These are phyloP conservation scores for Trichocomaceae sp. DNA, from an alignment of 2,329 filamentous ascomycete species.

Conservation along the genomic window DNA sequence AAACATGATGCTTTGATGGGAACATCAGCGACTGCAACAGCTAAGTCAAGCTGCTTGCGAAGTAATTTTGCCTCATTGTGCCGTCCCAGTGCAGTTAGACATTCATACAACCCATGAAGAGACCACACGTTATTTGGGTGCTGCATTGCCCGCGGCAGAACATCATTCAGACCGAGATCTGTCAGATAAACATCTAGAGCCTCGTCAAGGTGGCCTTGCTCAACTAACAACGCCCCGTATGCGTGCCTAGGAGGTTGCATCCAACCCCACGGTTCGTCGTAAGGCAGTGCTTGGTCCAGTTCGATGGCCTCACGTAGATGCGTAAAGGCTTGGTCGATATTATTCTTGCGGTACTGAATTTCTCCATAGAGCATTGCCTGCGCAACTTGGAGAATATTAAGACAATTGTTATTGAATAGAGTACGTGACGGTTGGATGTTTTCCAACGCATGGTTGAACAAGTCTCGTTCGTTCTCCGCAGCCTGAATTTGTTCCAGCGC, in stretches of 20 bases:
- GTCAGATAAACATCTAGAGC: constrained; percentile 50
- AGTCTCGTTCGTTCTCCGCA: constrained; percentile 32
- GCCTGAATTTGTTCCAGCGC: constrained; percentile 47
- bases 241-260: constrained; percentile 63
- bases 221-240: constrained; percentile 56
- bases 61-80: constrained; percentile 40
- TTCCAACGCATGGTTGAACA: constrained; percentile 46
- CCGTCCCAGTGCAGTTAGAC: constrained; percentile 48
- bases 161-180: constrained; percentile 52
- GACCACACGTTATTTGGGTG: constrained; percentile 68
- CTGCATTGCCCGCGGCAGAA: constrained; percentile 53
- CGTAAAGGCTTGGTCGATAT: constrained; percentile 51
- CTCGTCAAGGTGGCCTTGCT: constrained; percentile 50
- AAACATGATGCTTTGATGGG: constrained; percentile 51
- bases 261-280: constrained; percentile 65
- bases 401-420: constrained; percentile 59
- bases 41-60: constrained; percentile 42
- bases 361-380: constrained; percentile 55
- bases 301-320: constrained; percentile 50
- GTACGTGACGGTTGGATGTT: constrained; percentile 53
- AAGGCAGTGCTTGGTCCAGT: constrained; percentile 53
- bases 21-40: constrained; percentile 53
- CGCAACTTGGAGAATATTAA: constrained; percentile 55
- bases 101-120: constrained; percentile 63
- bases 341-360: constrained; percentile 56